Percentiles rank a stretch among this genome's conserved stretches.
These are phyloP conservation scores for Fusarium palustre DNA, from an alignment of 2,329 filamentous ascomycete genomes.

Conservation along the genomic window DNA sequence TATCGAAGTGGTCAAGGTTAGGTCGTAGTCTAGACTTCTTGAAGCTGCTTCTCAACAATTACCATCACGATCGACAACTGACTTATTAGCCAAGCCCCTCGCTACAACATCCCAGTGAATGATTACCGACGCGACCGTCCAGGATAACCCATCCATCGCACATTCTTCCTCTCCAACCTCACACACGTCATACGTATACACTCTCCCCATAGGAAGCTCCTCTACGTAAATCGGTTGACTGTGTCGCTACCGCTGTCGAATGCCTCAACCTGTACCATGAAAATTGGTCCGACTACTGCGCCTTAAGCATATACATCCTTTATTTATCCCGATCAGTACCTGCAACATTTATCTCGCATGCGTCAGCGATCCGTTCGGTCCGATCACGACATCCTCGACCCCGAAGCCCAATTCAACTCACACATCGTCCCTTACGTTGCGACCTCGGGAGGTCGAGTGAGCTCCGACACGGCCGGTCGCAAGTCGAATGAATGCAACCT, in stretches of 20 bases:
- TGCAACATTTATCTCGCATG: slow-evolving; percentile 40
- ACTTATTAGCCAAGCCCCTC: slow-evolving; percentile 37
- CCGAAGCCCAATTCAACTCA: slow-evolving; percentile 19
- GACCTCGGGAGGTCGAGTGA: slow-evolving; percentile 47
- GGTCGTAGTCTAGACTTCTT: slow-evolving; percentile 7
- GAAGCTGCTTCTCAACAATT: slow-evolving; percentile 43
- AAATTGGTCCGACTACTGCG: slow-evolving; percentile 24
- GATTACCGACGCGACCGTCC: slow-evolving; percentile 10
- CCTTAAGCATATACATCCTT: slow-evolving; percentile 27
- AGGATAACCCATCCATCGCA: slow-evolving; percentile 11
- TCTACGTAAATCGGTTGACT: slow-evolving; percentile 27
- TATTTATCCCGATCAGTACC: slow-evolving; percentile 12
- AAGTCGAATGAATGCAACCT: slow-evolving; percentile 81
- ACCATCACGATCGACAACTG: slow-evolving; percentile 44
- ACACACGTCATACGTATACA: slow-evolving; percentile 26
- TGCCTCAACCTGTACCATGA: slow-evolving; percentile 42
- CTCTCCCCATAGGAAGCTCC: slow-evolving; percentile 16
- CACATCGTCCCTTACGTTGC: slow-evolving; percentile 34
- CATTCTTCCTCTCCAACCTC: slow-evolving; percentile 11
- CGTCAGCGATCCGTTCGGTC: slow-evolving; percentile 37
- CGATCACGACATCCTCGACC: slow-evolving; percentile 20
- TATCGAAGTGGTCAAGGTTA: slow-evolving; percentile 28
- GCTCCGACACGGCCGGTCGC: slow-evolving; percentile 43
- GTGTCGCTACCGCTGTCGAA: slow-evolving; percentile 41
- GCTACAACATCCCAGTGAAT: slow-evolving; percentile 21